phyloP scores from a whole-genome alignment of 2,329 filamentous ascomycete genomes.

The Alternaria sp. region DNA sequence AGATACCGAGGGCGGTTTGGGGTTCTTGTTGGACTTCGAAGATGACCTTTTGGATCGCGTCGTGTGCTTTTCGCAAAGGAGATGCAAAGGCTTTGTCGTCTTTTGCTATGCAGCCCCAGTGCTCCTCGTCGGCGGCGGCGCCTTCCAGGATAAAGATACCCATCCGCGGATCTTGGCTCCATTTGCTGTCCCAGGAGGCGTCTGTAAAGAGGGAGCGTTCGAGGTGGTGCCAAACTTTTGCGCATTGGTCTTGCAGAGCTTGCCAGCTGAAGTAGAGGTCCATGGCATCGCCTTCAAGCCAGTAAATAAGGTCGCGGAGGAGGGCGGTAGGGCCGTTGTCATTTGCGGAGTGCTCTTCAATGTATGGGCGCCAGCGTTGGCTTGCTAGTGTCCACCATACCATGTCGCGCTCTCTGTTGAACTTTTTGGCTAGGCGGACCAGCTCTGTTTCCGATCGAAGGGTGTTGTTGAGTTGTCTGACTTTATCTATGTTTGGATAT shows the following conservation, averaged over 20 bases:
- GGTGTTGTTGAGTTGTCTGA: not conserved
- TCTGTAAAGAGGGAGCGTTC: not conserved
- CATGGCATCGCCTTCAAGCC: not conserved
- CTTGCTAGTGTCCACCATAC: not conserved
- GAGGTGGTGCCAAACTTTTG: not conserved
- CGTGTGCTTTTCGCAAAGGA: not conserved
- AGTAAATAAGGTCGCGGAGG: not conserved
- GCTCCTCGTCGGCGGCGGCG: not conserved
- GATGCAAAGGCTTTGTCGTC: not conserved
- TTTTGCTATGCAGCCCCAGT: not conserved
- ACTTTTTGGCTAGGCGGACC: not conserved
- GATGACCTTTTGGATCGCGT: not conserved
- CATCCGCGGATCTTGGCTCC: not conserved
- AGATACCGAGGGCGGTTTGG: not conserved
- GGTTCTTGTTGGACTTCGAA: not conserved
- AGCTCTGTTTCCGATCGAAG: not conserved
- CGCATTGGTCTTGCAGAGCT: not conserved
- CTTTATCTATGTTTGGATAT: not conserved
- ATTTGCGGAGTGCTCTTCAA: not conserved
- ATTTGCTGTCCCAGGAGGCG: not conserved
- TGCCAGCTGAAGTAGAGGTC: not conserved
- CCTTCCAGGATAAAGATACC: not conserved
- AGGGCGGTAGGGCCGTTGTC: not conserved
- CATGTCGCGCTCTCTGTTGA: not conserved
- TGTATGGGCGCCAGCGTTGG: not conserved